Base-by-base conservation (phyloP, 306 rosid genomes). In the Vicia sativa region DNA sequence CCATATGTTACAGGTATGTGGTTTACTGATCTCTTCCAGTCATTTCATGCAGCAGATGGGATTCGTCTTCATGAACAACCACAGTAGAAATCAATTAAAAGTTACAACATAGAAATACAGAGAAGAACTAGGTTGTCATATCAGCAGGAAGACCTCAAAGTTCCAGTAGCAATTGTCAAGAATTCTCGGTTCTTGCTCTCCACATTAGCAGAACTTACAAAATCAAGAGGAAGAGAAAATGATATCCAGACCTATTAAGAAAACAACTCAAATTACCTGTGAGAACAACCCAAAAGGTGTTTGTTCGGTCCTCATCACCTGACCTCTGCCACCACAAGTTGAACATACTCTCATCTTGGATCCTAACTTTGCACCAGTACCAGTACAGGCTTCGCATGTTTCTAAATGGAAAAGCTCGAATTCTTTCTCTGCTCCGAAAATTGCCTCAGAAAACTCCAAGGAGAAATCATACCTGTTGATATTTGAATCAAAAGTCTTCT, bases 311-410 rank as follows among this genome's bases (percentile, higher is more conserved):
- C 91, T 93, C 99, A 93, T 93, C 81, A 93, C 96, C 79, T 93
- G 99, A 82, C 99, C 99, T 80, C 99, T 88, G 55, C 99, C 99
- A 75, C 99, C 99, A 87, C 99, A 93, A 38, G 92, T 88, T 74
- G 99, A 83, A 76, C 99, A 88, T 74, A 90, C 80, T 80, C 95
- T 87, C 95, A 62, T 88, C 88, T 86, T 90, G 82, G 99, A 82
- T 50, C 96, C 96, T 23, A 72, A 26, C 78, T 86, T 93, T 58
- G 95, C 85, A 65, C 99, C 99, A 9, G 92, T 88, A 74, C 99
- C 97, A 43, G 70, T 55, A 74, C 99, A 93, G 72, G 62, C 83
- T 81, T 88, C 99, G 80, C 99, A 90, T 50, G 92, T 93, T 85
- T 93, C 99, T 79, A 90, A 78, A 87, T 90, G 99, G 67, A 96